Evolutionary conservation across 306 rosid genomes (phyloP), one percentile per base, ranked within the genome.

Genomic region (Vachellia pachyceras): DNA sequence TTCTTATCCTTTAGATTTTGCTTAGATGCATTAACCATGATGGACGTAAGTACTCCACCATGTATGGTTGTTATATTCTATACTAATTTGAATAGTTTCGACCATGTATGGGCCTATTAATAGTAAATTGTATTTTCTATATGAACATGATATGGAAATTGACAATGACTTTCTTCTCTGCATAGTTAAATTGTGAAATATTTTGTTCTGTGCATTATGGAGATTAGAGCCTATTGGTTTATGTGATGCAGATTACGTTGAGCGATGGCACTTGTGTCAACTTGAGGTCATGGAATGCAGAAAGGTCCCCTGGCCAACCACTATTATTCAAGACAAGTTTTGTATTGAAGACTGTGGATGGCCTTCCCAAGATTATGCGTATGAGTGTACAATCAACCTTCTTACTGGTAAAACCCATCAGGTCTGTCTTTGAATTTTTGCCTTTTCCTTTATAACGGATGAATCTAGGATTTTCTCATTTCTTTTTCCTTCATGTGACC

Each of bases 321-420:
- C 84, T 79, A 82, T 55, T 74, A 73, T 82, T 75, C 89, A 84
- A 82, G 88, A 87, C 79, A 82, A 87, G 76, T 88, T 91, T 84
- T 76, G 79, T 78, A 85, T 91, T 40, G 97, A 93, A 73, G 92
- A 91, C 74, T 89, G 89, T 82, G 90, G 92, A 41, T 95, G 98
- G 99, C 90, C 93, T 45, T 89, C 88, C 72, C 85, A 89, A 84
- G 92, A 87, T 84, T 73, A 79, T 77, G 99, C 97, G 0, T 93
- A 91, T n/a, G 99, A 95, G 71, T 95, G 97, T 79, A 93, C 90
- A 84, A 89, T 95, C 89, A 91, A 89, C 89, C 99, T 95, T 80
- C 82, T 95, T 83, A 95, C 98, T 35, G 99, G 99, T 82, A 85
- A 87, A 82, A 95, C 98, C 39, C 99, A 95, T 88, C 99, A 95